Evolutionary conservation across 225 moss, liverwort and hornwort species (phyloP).

Genomic region (Straminergon stramineum): DNA sequence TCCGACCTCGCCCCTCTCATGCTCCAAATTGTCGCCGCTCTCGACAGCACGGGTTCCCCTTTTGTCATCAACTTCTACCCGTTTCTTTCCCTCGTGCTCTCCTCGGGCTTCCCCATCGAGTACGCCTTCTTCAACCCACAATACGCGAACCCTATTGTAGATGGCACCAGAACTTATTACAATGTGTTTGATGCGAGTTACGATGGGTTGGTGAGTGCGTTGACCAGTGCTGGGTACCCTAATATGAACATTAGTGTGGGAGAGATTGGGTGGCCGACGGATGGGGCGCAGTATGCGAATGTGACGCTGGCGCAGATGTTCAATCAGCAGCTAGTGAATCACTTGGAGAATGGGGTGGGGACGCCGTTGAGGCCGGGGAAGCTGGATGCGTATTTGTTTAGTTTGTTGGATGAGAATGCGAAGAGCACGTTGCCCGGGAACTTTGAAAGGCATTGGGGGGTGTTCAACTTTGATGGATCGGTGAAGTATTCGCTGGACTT

Average conservation of each 20-base stretch:
- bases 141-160: neutral
- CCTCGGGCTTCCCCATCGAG: conserved; percentile 48
- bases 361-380: conserved; percentile 70
- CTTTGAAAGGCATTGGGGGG: conserved; percentile 94
- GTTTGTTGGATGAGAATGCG: conserved; percentile 84
- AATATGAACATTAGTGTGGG: conserved; percentile 67
- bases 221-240: conserved; percentile 46
- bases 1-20: conserved; percentile 50
- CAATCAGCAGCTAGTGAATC: conserved; percentile 64
- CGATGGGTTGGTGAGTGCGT: conserved; percentile 63
- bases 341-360: conserved; percentile 40
- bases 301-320: conserved; percentile 44
- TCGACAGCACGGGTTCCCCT: conserved; percentile 54
- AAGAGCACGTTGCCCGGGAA: conserved; percentile 69
- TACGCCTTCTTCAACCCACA: conserved; percentile 59
- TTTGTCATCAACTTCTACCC: conserved; percentile 85
- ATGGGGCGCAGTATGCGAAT: conserved; percentile 57
- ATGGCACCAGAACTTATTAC: conserved; percentile 26
- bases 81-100: conserved; percentile 62
- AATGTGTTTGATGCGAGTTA: conserved; percentile 91
- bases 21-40: conserved; percentile 30
- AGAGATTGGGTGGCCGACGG: conserved; percentile 97
- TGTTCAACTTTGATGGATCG: conserved; percentile 79
- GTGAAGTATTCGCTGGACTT: conserved; percentile 73
- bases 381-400: conserved; percentile 79